Conservation (phyloP, 2,329 filamentous ascomycete species). For the Xylariaceae sp. region DNA sequence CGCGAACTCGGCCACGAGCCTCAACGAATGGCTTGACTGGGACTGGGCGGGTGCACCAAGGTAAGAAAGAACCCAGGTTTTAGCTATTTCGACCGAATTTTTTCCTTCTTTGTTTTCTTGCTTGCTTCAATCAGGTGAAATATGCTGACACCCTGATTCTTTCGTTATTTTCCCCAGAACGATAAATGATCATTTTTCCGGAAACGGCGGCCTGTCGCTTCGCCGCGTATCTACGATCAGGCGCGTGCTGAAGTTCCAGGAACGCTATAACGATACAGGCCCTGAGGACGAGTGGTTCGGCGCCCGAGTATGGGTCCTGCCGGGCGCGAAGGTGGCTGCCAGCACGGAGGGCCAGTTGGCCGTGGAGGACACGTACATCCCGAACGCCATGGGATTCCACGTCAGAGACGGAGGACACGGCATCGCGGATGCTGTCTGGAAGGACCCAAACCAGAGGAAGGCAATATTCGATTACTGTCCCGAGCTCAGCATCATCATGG, state of each 20-base stretch:
- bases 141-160: conserved; percentile 1
- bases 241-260: conserved; percentile 55
- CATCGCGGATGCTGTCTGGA: conserved; percentile 55
- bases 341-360: conserved; percentile 50
- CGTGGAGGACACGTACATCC: conserved; percentile 56
- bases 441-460: conserved; percentile 48
- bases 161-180: conserved; percentile 37
- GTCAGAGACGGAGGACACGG: conserved; percentile 50
- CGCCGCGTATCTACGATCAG: conserved; percentile 58
- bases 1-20: conserved; percentile 55
- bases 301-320: conserved; percentile 53
- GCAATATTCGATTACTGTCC: conserved; percentile 62
- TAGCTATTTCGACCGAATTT: background rate
- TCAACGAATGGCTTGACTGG: conserved; percentile 61
- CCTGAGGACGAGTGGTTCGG: conserved; percentile 64
- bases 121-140: background rate
- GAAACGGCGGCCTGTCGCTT: conserved; percentile 61
- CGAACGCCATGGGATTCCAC: conserved; percentile 62
- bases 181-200: conserved; percentile 52
- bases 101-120: background rate
- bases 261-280: conserved; percentile 55
- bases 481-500: conserved; percentile 60
- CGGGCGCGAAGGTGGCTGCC: conserved; percentile 54
- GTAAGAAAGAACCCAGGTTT: too few relatives aligned
- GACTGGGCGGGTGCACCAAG: conserved; percentile 60